Base-by-base conservation (phyloP, 176 grass and related monocot species). In the Ensete glaucum region DNA sequence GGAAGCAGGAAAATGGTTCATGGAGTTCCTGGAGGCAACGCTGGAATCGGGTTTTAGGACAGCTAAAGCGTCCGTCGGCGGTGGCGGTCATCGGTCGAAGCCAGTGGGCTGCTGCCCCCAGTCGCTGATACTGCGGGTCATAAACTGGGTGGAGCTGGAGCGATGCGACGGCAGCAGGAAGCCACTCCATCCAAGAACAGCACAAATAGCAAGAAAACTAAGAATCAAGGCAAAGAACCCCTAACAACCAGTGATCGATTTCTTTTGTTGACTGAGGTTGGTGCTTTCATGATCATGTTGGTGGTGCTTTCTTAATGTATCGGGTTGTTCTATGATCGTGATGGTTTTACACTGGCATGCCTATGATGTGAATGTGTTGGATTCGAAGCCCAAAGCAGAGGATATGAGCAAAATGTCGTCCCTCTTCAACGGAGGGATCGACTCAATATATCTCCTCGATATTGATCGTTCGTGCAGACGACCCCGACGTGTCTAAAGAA, bases 141-240 rank as follows among this genome's bases (percentile, higher is more conserved):
- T 99, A 83, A 99, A 99, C 80, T 99, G 95, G 90, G 72, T 99
- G 50, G 90, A 94, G 76, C 82, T 99, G 84, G 95, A 99, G 71
- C 89, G 92, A 73, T 88, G 84, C 23, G 73, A 71, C 22, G 64
- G 56, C 58, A 74, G 73, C 20, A 83, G 78, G 81, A 91, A 52
- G 74, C 25, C 72, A 16, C 72, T 64, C n/a, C 88, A 89, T 68
- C 90, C 88, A 1, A 91, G 87, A 81, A 88, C 83, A 0, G 81
- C 78, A 5, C 84, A 86, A 76, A 85, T 99, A 50, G 86, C 86
- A 2, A 82, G 95, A 73, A 99, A 91, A 81, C 85, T 94, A 1
- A 89, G 95, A 67, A 99, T 99, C 55, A 99, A 94, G 65, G 90
- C 94, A 20, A 98, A 91, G 83, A 98, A 89, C 29, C 94, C 88